Base-by-base conservation (phyloP, 2,329 filamentous ascomycete species). In the Fusarium veterinarium region DNA sequence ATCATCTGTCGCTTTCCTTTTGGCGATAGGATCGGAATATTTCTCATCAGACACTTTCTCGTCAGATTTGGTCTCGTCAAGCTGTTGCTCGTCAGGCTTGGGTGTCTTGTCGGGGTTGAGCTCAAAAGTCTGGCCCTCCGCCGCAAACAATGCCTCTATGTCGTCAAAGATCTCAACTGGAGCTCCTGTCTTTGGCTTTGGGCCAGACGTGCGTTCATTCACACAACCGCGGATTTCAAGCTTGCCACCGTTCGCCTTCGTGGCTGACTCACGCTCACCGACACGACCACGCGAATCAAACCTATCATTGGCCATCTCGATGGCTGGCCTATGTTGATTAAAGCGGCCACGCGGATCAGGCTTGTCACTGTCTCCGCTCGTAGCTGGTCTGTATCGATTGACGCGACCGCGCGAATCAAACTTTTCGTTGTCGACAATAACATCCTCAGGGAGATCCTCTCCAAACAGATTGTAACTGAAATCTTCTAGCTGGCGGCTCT, bases 391-490 rank as follows among this genome's bases (percentile, higher is more conserved):
- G 49, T 64, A 59, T 58, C 52, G n/a, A 49, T 53, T 65, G 7
- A n/a, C 67, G 35, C 44, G 67, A 19, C 71, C 64, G 12, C 46
- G 44, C 11, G 53, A 25, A 38, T 74, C 60, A 31, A 72, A 74
- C 33, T 63, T 74, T 37, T 69, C 57, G 3, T 60, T 41, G 17
- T 74, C 67, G 28, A 77, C 71, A 23, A 75, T 62, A 25, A 78
- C 71, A 30, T 74, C 76, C n/a, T 77, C 75, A 10, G 67, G 67
- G 8, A 76, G 67, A 25, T 69, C 64, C 30, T 75, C 67, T 11
- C 76, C 78, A 30, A 77, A 74, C 49, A 79, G 69, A 57, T 80
- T 67, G 63, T 75, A 74, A 44, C 64, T 77, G 51, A 76, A 76
- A 51, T 77, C 73, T 33, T 81, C 79, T 8, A 70, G 69, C 31